Conservation (phyloP, 805 yeast genomes). For the Metschnikowia bowlesiae region DNA sequence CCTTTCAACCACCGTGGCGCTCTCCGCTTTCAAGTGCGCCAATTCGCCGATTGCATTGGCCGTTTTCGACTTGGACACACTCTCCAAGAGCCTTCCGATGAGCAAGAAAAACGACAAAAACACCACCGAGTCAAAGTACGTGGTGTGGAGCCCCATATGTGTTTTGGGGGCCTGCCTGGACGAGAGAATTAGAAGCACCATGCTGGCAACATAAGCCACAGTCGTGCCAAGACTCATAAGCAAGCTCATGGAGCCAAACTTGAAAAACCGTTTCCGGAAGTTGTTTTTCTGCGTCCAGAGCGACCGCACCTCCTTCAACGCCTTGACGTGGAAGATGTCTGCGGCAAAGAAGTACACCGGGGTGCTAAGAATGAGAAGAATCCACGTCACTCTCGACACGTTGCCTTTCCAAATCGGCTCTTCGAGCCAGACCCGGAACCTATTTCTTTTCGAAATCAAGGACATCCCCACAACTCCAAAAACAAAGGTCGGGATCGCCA, state of each 20-base stretch:
- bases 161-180: slow-evolving; percentile 25
- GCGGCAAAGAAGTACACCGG: slow-evolving; percentile 75
- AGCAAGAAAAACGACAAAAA: slow-evolving; percentile 68
- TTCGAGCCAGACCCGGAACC: slow-evolving; percentile 51
- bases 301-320: slow-evolving; percentile 52
- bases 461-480: slow-evolving; percentile 71
- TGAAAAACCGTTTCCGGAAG: slow-evolving; percentile 52
- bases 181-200: slow-evolving; percentile 49
- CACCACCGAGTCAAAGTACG: slow-evolving; percentile 76
- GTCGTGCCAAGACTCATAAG: slow-evolving; percentile 71
- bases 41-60: slow-evolving; percentile 59
- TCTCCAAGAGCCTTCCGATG: slow-evolving; percentile 66
- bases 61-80: slow-evolving; percentile 62
- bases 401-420: slow-evolving; percentile 61
- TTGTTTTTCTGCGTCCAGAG: slow-evolving; percentile 56
- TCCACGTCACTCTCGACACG: slow-evolving; percentile 61
- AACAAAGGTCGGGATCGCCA: slow-evolving; percentile 65
- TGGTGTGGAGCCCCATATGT: slow-evolving; percentile 49
- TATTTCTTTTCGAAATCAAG: slow-evolving; percentile 39
- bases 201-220: slow-evolving; percentile 65
- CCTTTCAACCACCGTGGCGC: slow-evolving; percentile 38
- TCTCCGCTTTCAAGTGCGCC: slow-evolving; percentile 46
- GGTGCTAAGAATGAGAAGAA: slow-evolving; percentile 58
- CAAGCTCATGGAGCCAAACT: slow-evolving; percentile 75
- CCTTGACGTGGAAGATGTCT: slow-evolving; percentile 65